phyloP scores from a whole-genome alignment of 1,284 basidiomycete genomes.

The Puccinia novopanici region DNA sequence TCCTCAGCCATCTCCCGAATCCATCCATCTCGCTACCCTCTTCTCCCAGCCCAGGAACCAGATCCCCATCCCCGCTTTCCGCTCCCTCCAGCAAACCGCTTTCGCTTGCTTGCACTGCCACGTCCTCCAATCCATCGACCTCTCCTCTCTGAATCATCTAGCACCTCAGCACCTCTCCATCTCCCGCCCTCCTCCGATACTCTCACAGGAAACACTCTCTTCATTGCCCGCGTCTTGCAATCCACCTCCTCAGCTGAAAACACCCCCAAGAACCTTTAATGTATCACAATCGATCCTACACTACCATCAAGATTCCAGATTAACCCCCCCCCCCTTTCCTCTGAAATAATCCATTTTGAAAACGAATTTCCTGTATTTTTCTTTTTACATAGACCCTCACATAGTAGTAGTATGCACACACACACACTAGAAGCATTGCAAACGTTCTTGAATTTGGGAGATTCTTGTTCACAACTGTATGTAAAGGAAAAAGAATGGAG shows the following conservation, averaged over 20 bases:
- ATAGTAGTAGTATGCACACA: too few relatives aligned
- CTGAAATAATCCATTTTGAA: not conserved
- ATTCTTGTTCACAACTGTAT: too few relatives aligned
- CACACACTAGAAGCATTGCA: too few relatives aligned
- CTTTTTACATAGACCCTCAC: too few relatives aligned
- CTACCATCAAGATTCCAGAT: conserved; percentile 9
- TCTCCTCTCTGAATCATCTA: not conserved
- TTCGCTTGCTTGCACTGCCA: conserved; percentile 22
- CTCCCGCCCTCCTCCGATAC: too few relatives aligned
- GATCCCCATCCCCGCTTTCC: not conserved
- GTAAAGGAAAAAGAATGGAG: too few relatives aligned
- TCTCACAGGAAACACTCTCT: conserved; percentile 5
- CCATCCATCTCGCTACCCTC: conserved; percentile 1
- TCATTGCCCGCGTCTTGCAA: conserved; percentile 21
- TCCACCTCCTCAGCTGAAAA: not conserved
- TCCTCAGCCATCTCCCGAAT: conserved; percentile 37
- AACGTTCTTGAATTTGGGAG: too few relatives aligned
- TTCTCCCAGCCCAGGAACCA: conserved; percentile 25
- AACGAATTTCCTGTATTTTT: too few relatives aligned
- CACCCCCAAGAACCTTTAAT: conserved; percentile 14
- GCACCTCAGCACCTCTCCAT: not conserved
- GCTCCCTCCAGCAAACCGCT: not conserved
- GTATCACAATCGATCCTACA: conserved; percentile 45
- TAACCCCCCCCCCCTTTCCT: not conserved
- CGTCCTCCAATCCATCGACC: not conserved